A percentile compares a stretch with the other conserved stretches of the same genome.
phyloP scores from a whole-genome alignment of 176 grass and related monocot species.

The Oryza punctata region DNA sequence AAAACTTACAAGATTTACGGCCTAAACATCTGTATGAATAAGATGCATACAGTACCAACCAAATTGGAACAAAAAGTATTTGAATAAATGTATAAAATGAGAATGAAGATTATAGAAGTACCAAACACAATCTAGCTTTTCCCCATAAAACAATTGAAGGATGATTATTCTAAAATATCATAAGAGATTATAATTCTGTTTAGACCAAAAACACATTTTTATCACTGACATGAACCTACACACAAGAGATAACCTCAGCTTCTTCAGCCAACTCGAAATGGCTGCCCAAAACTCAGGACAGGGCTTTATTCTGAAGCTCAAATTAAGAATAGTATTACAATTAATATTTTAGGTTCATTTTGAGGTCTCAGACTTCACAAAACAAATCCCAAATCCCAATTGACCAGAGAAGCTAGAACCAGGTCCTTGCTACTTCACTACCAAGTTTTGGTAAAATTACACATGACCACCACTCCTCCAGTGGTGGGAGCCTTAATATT shows the following conservation, averaged over 20 bases:
- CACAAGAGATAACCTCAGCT: not conserved
- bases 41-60: slow-evolving; percentile 3
- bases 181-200: not conserved
- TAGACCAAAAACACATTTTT: no score
- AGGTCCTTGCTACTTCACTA: not conserved
- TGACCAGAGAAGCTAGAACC: not conserved
- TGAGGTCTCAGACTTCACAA: no score
- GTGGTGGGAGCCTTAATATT: not conserved
- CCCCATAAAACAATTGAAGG: not conserved
- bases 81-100: not conserved
- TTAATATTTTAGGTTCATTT: not conserved
- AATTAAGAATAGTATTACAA: not conserved
- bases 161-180: slow-evolving; percentile 7
- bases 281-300: not conserved
- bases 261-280: not conserved
- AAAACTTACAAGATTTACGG: slow-evolving; percentile 3
- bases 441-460: not conserved
- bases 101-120: slow-evolving; percentile 16
- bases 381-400: no score
- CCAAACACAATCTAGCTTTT: not conserved
- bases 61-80: not conserved
- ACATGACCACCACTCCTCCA: not conserved
- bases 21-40: not conserved
- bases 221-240: not conserved
- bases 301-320: not conserved